Base-by-base conservation (phyloP, 495 filamentous ascomycete species). In the Talaromyces borbonicus region DNA sequence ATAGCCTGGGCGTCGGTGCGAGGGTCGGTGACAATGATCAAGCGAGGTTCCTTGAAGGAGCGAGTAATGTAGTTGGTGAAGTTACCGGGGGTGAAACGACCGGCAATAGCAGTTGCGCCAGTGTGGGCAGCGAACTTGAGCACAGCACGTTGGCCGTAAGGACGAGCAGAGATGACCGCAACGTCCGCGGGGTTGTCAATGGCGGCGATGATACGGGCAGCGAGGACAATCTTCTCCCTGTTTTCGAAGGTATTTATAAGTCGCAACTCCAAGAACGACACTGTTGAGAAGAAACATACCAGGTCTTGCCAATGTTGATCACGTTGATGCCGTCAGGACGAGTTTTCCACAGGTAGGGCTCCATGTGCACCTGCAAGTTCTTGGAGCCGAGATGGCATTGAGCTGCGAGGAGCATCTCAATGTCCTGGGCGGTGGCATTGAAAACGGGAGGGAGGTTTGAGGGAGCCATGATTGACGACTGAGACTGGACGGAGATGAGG, bases 61-160 rank as follows among this genome's bases (percentile, higher is more conserved):
- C 92, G 93, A 68, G 92, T 98, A 83, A 96, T 98, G 85, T 98
- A 98, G 77, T 98, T 98, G 79, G 92, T 98, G 84, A 98, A 98
- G 70, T 93, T 95, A 79, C 92, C 92, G 62, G 92, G 92, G 63
- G 92, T 98, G 83, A 98, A 98, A 69, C 92, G 90, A 75, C 92
- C 92, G 59, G 92, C 93, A 66, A 98, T 98, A 66, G 92, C 87
- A 61, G 87, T 86, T 63, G 90, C 88, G 71, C 92, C 90, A 56
- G 90, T 98, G 79, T 98, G 89, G 50, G 85, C 73, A 58, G 90
- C 90, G 76, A 95, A 98, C 80, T 98, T 98, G 67, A 98, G 83
- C 68, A 96, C 92, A 62, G 92, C 90, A 72, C 92, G 92, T 77
- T 98, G 92, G 52, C 92, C 92, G 69, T 96, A 98, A 66, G 92